phyloP scores from a whole-genome alignment of 768 basidiomycete species.

The Rhodocollybia butyracea region DNA sequence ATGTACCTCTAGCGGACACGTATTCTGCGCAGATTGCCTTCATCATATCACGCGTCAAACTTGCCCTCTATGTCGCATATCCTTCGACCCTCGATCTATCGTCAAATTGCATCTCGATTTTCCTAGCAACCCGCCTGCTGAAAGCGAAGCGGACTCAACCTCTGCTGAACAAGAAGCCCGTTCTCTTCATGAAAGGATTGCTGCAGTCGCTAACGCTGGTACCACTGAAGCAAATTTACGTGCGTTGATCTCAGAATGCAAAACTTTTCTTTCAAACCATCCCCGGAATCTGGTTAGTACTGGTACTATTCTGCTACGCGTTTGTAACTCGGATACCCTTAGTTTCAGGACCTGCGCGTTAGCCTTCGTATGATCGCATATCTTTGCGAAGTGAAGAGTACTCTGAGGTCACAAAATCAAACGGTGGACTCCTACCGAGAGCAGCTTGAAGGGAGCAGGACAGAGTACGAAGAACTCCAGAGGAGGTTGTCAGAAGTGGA shows the following conservation, averaged over 20 bases:
- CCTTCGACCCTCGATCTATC: slow-evolving; percentile 43
- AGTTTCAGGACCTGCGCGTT: slow-evolving; percentile 53
- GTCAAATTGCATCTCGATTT: slow-evolving; percentile 62
- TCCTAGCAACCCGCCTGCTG: slow-evolving; percentile 26
- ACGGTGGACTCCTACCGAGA: slow-evolving; percentile 27
- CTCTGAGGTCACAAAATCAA: slow-evolving; percentile 30
- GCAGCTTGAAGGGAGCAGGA: not conserved
- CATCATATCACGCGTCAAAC: slow-evolving; percentile 40
- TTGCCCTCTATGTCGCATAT: slow-evolving; percentile 65
- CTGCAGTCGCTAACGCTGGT: slow-evolving; percentile 52
- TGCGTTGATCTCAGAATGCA: slow-evolving; percentile 48
- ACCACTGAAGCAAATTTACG: slow-evolving; percentile 48
- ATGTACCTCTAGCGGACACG: slow-evolving; percentile 48
- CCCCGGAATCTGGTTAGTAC: slow-evolving; percentile 43
- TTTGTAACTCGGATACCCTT: slow-evolving; percentile 8
- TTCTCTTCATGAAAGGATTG: slow-evolving; percentile 51
- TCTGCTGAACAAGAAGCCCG: slow-evolving; percentile 44
- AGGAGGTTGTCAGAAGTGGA: slow-evolving; percentile 29
- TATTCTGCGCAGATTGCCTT: slow-evolving; percentile 56
- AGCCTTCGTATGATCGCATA: slow-evolving; percentile 48
- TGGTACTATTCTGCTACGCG: slow-evolving; percentile 2
- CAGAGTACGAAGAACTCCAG: slow-evolving; percentile 20
- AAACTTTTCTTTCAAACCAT: slow-evolving; percentile 42
- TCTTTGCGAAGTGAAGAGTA: slow-evolving; percentile 45
- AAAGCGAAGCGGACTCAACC: slow-evolving; percentile 9